Percentiles rank a stretch among this genome's conserved stretches.
Evolutionary conservation across 2,329 filamentous ascomycete genomes (phyloP).

Genomic region (Sphaerulina vaccinii): DNA sequence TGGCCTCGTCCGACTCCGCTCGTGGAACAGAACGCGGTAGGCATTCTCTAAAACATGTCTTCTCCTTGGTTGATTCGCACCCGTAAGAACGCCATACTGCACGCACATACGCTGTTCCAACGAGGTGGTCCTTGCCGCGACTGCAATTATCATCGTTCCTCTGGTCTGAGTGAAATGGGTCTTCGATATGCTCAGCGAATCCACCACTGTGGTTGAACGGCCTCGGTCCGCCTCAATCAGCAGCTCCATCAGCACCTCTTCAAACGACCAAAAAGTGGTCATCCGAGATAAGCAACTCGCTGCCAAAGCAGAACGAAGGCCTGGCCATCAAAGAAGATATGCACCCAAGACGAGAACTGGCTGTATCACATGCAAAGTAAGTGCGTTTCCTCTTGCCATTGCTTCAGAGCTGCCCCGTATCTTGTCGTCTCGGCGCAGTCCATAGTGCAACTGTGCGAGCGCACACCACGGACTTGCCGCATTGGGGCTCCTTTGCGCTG

Average conservation of each 20-base stretch:
- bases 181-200: constrained; percentile 18
- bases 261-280: constrained; percentile 11
- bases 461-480: constrained; percentile 12
- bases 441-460: constrained; percentile 10
- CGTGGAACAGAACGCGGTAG: constrained; percentile 12
- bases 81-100: constrained; percentile 18
- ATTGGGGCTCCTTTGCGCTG: constrained; percentile 10
- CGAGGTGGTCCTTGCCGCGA: constrained; percentile 9
- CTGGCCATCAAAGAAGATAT: constrained; percentile 27
- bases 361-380: constrained; percentile 29
- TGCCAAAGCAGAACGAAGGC: constrained; percentile 22
- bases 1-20: constrained; percentile 15
- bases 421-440: neutral
- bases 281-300: constrained; percentile 17
- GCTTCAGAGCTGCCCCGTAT: neutral
- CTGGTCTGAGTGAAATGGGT: constrained; percentile 15
- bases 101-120: constrained; percentile 8
- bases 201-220: constrained; percentile 19
- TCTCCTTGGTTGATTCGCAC: constrained; percentile 23
- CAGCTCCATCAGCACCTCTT: constrained; percentile 12
- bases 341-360: constrained; percentile 27
- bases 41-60: constrained; percentile 19
- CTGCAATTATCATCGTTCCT: neutral
- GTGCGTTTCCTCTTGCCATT: constrained; percentile 12
- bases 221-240: constrained; percentile 17